Evolutionary conservation across 495 filamentous ascomycete genomes (phyloP).

Genomic region (Aspergillus asperescens): DNA sequence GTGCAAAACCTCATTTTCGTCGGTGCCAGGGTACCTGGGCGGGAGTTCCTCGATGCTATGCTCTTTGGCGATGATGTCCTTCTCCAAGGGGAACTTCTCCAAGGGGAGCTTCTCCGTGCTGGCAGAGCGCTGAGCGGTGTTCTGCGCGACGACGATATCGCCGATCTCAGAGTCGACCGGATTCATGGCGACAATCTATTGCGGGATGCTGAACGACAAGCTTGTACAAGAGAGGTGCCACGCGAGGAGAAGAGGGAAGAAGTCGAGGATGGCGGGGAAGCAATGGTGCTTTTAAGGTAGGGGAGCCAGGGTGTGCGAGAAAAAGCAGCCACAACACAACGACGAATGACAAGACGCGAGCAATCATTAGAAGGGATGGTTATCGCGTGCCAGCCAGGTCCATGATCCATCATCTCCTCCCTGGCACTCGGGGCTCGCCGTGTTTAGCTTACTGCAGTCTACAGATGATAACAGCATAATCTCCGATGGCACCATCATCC

Average conservation of each 20-base stretch:
- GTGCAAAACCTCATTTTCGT: slow-evolving; percentile 17
- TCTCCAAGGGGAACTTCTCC: slow-evolving; percentile 9
- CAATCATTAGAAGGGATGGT: too few relatives aligned
- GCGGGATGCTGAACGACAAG: not conserved
- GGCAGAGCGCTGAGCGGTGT: not conserved
- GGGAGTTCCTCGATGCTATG: slow-evolving; percentile 14
- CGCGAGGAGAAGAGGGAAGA: not conserved
- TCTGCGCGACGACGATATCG: slow-evolving; percentile 13
- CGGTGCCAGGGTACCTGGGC: slow-evolving; percentile 6
- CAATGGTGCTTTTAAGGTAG: slow-evolving; percentile 12
- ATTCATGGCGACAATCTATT: slow-evolving; percentile 24
- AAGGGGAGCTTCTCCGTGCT: slow-evolving; percentile 11
- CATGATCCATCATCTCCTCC: too few relatives aligned
- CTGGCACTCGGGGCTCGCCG: too few relatives aligned
- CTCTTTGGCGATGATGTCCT: slow-evolving; percentile 5
- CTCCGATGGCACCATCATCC: slow-evolving; percentile 1
- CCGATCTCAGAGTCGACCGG: slow-evolving; percentile 29
- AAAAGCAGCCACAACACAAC: not conserved
- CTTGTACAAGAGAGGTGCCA: slow-evolving; percentile 4
- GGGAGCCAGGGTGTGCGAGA: not conserved
- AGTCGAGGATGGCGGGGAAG: not conserved
- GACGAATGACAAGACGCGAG: not conserved
- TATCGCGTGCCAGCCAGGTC: not conserved
- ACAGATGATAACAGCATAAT: not conserved
- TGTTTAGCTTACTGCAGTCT: not conserved